Conservation (phyloP, 2,329 filamentous ascomycete species). For the Calycina marina region DNA sequence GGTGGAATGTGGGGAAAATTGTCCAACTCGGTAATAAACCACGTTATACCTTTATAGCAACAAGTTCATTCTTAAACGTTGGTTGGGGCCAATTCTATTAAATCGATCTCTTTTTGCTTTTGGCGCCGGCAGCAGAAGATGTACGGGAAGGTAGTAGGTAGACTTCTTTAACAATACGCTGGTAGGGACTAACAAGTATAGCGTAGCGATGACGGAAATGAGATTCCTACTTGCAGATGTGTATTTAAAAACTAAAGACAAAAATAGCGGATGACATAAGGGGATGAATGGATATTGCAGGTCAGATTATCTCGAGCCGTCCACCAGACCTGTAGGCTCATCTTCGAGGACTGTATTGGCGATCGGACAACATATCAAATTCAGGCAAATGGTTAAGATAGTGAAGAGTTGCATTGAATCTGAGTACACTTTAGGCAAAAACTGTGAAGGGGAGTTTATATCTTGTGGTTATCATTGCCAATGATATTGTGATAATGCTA, state of each 20-base stretch:
- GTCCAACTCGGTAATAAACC: too few species aligned
- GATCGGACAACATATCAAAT: too few species aligned
- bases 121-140: conserved; percentile 48
- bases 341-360: too few species aligned
- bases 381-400: too few species aligned
- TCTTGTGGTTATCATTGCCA: too few species aligned
- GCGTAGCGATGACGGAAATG: conserved; percentile 53
- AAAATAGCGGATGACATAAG: conserved; percentile 34
- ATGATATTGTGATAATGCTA: too few species aligned
- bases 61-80: conserved; percentile 65
- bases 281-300: conserved; percentile 47
- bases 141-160: conserved; percentile 52
- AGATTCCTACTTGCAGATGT: conserved; percentile 47
- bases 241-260: conserved; percentile 43
- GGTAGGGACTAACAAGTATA: conserved; percentile 12
- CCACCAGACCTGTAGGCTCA: conserved; percentile 43
- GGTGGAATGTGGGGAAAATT: too few species aligned
- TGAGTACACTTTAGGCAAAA: too few species aligned
- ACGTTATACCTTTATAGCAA: conserved; percentile 68
- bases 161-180: background rate
- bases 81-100: conserved; percentile 61
- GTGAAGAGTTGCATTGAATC: too few species aligned
- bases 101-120: conserved; percentile 51
- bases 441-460: too few species aligned
- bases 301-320: conserved; percentile 52